Evolutionary conservation across 2,329 filamentous ascomycete species (phyloP).

Genomic region (Trichoderma koningii): DNA sequence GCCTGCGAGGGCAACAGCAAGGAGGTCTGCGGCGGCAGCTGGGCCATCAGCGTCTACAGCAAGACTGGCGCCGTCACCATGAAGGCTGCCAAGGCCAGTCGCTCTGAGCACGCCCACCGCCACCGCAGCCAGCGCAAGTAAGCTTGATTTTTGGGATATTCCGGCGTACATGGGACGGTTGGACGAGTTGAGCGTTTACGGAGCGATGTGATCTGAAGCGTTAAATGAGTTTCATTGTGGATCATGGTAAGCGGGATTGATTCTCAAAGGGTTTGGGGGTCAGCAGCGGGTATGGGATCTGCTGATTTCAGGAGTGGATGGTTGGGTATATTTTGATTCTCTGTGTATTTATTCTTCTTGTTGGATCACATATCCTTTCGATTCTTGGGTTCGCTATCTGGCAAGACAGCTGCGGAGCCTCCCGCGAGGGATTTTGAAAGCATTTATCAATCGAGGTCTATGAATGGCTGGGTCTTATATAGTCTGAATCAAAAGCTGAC

Average conservation of each 20-base stretch:
- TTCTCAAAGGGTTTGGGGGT: neutral
- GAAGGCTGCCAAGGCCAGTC: slow-evolving; percentile 37
- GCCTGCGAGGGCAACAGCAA: slow-evolving; percentile 52
- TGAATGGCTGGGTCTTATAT: slow-evolving; percentile 27
- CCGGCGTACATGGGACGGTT: neutral
- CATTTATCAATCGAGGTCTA: slow-evolving; percentile 24
- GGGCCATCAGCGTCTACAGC: slow-evolving; percentile 50
- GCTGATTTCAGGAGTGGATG: slow-evolving; percentile 2
- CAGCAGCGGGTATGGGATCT: slow-evolving; percentile 27
- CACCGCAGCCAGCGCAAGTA: slow-evolving; percentile 40
- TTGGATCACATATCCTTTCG: slow-evolving; percentile 25
- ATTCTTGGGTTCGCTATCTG: slow-evolving; percentile 21
- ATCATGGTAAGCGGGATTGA: slow-evolving; percentile 3
- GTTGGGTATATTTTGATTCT: slow-evolving; percentile 28
- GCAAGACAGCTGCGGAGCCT: neutral
- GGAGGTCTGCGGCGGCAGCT: slow-evolving; percentile 54
- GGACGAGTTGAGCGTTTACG: neutral
- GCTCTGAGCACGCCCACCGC: slow-evolving; percentile 41
- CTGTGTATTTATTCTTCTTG: slow-evolving; percentile 16
- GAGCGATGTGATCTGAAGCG: slow-evolving; percentile 18
- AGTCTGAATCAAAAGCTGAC: slow-evolving; percentile 22
- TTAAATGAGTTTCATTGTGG: slow-evolving; percentile 10
- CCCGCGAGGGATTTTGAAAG: slow-evolving; percentile 18
- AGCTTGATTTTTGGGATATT: slow-evolving; percentile 6
- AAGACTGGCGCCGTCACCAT: slow-evolving; percentile 39